Conservation (phyloP, 2,329 filamentous ascomycete genomes). For the Colletotrichum agaves region DNA sequence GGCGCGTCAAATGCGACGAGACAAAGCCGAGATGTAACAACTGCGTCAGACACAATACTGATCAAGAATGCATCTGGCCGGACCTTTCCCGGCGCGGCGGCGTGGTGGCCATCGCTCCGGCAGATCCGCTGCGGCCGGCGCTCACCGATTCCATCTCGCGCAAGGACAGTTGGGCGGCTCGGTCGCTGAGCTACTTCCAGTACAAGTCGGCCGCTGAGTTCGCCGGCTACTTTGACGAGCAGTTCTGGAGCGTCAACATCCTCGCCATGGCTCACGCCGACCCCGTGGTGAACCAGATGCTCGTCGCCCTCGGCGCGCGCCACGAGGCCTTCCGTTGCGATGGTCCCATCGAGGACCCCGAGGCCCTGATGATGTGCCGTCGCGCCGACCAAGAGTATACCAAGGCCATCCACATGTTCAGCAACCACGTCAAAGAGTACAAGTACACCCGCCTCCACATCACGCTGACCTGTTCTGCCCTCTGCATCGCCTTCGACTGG, state of each 20-base stretch:
- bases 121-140: background rate
- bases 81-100: background rate
- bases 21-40: conserved; percentile 3
- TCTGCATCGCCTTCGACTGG: conserved; percentile 32
- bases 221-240: conserved; percentile 12
- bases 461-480: conserved; percentile 24
- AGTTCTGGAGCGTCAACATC: conserved; percentile 28
- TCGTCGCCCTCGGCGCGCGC: conserved; percentile 30
- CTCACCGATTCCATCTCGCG: background rate
- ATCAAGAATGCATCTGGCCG: background rate
- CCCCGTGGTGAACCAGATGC: conserved; percentile 21
- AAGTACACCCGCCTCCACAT: conserved; percentile 23
- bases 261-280: conserved; percentile 14
- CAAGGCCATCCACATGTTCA: conserved; percentile 14
- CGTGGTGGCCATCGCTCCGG: background rate
- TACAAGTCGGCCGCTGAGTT: conserved; percentile 11
- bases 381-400: conserved; percentile 16
- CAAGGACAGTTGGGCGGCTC: background rate
- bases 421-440: background rate
- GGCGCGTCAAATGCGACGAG: conserved; percentile 10
- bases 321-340: conserved; percentile 17
- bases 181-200: conserved; percentile 14
- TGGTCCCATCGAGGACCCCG: background rate
- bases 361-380: background rate
- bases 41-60: background rate